phyloP scores from a whole-genome alignment of 192 early-diverging fungal genomes.

The Backusella psychrophila region DNA sequence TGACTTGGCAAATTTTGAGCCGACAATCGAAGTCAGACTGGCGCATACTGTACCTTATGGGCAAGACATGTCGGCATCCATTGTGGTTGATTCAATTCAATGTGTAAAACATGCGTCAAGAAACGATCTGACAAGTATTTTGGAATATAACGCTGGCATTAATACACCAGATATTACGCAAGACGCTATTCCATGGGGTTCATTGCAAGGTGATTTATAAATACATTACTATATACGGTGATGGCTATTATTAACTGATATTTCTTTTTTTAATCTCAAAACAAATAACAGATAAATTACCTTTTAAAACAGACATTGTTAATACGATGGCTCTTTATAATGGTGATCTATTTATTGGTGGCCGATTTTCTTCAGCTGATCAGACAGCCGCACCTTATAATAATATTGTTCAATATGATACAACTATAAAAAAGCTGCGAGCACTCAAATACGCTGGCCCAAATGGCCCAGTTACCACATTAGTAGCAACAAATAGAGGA shows the following conservation, averaged over 20 bases:
- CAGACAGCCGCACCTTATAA: constrained; percentile 8
- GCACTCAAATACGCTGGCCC: constrained; percentile 5
- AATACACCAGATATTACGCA: background rate
- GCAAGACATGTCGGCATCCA: background rate
- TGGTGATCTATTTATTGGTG: constrained; percentile 49
- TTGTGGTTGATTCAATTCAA: constrained; percentile 29
- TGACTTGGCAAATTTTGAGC: constrained; percentile 16
- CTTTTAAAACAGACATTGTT: constrained; percentile 39
- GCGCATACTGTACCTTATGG: constrained; percentile 4
- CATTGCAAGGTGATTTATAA: constrained; percentile 12
- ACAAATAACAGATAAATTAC: constrained; percentile 34
- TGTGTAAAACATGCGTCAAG: constrained; percentile 20
- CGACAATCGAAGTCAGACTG: constrained; percentile 10
- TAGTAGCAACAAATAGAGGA: constrained; percentile 11
- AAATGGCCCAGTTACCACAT: constrained; percentile 18
- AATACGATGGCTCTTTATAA: constrained; percentile 36
- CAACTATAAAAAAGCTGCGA: background rate
- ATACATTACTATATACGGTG: background rate
- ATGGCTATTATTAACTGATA: background rate
- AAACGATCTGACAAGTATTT: constrained; percentile 14
- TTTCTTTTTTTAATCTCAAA: constrained; percentile 6
- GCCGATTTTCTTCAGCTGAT: constrained; percentile 48
- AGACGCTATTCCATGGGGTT: constrained; percentile 11
- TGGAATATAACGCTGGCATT: constrained; percentile 11
- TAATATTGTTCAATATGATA: constrained; percentile 61